Evolutionary conservation across 2,329 filamentous ascomycete species (phyloP).

Genomic region (Penicillium rolfsii): DNA sequence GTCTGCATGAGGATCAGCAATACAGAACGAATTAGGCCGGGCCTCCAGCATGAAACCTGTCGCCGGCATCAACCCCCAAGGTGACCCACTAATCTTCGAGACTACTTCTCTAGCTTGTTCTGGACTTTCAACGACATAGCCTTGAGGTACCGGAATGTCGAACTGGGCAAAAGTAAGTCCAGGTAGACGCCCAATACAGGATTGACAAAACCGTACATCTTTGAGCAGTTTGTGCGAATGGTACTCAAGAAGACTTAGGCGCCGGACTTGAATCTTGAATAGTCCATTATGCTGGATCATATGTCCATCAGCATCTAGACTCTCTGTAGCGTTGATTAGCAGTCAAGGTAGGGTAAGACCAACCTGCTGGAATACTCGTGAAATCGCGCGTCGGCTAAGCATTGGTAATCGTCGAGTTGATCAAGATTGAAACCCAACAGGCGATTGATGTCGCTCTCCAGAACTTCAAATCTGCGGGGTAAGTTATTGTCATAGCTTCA

Average conservation of each 20-base stretch:
- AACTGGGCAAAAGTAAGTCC: conserved; percentile 21
- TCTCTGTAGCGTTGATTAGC: neutral
- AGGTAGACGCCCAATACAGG: neutral
- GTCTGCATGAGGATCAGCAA: conserved; percentile 18
- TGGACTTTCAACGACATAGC: conserved; percentile 29
- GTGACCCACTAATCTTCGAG: conserved; percentile 28
- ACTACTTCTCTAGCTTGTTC: conserved; percentile 31
- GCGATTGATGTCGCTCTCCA: neutral
- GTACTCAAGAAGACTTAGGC: conserved; percentile 30
- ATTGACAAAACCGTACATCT: conserved; percentile 18
- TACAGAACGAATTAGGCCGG: neutral
- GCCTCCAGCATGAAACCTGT: too few species aligned
- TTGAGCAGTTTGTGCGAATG: conserved; percentile 32
- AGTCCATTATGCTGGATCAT: conserved; percentile 6
- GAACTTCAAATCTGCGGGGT: neutral
- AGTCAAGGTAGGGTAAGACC: neutral
- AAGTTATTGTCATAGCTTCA: neutral
- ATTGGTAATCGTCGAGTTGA: neutral
- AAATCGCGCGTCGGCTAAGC: conserved; percentile 6
- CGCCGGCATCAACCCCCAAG: neutral
- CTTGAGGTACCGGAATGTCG: conserved; percentile 33
- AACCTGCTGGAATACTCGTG: conserved; percentile 5
- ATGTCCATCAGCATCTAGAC: neutral
- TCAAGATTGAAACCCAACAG: neutral
- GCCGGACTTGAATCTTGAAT: conserved; percentile 24